These are phyloP conservation scores for Hemileccinum rubropunctum DNA, from an alignment of 768 basidiomycete genomes.

Conservation along the genomic window DNA sequence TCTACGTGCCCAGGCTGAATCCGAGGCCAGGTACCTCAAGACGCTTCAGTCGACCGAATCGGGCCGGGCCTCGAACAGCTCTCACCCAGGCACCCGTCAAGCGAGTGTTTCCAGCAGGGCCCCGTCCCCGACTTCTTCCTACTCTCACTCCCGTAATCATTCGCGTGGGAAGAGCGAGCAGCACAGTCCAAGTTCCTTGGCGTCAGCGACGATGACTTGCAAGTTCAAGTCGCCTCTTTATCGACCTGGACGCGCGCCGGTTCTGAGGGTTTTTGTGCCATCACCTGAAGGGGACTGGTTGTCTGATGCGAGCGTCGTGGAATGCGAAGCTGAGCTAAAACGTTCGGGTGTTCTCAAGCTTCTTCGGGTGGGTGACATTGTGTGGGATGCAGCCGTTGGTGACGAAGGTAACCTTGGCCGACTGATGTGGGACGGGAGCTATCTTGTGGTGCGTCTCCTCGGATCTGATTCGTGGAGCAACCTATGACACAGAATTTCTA, in stretches of 20 bases:
- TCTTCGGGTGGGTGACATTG: conserved; percentile 73
- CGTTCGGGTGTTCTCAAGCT: conserved; percentile 48
- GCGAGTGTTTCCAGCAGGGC: conserved; percentile 57
- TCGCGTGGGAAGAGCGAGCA: conserved; percentile 34
- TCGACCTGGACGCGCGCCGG: conserved; percentile 66
- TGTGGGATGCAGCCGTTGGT: conserved; percentile 85
- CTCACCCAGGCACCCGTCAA: conserved; percentile 29
- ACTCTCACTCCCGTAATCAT: conserved; percentile 37
- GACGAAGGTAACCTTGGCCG: conserved; percentile 86
- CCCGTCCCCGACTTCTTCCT: conserved; percentile 54
- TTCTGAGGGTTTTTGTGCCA: conserved; percentile 80
- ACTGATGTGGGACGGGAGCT: conserved; percentile 86
- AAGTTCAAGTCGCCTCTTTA: conserved; percentile 70
- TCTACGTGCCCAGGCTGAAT: conserved; percentile 76
- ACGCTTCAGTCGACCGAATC: conserved; percentile 9
- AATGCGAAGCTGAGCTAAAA: conserved; percentile 79
- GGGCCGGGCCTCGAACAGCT: conserved; percentile 19
- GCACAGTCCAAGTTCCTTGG: conserved; percentile 21
- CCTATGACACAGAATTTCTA: conserved; percentile 1
- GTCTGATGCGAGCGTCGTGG: conserved; percentile 74
- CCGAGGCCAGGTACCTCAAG: conserved; percentile 34
- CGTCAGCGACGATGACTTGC: conserved; percentile 6
- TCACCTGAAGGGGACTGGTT: conserved; percentile 87
- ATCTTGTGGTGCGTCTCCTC: conserved; percentile 64
- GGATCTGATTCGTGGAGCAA: background rate